Conservation (phyloP, 2,329 filamentous ascomycete species). For the Penicillium occitanis region DNA sequence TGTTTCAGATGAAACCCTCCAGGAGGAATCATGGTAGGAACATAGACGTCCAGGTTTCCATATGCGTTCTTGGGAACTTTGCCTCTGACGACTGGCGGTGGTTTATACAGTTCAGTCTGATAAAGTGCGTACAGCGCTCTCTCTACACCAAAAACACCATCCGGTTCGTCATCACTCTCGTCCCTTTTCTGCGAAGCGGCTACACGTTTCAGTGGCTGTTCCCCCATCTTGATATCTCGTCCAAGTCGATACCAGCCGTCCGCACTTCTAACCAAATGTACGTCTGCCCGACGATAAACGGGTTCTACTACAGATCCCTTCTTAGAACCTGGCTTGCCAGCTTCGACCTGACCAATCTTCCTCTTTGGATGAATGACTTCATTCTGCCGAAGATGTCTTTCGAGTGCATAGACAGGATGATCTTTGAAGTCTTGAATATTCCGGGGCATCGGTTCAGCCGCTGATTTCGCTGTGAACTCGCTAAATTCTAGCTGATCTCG, state of each 20-base stretch:
- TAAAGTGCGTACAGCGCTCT: constrained; percentile 59
- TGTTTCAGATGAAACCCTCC: constrained; percentile 60
- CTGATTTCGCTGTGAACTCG: constrained; percentile 69
- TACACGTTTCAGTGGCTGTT: constrained; percentile 79
- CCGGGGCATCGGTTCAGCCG: constrained; percentile 78
- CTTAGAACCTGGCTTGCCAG: constrained; percentile 41
- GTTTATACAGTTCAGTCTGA: constrained; percentile 69
- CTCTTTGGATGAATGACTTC: constrained; percentile 75
- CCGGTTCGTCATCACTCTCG: constrained; percentile 43
- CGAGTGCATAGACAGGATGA: constrained; percentile 79
- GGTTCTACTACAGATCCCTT: constrained; percentile 65
- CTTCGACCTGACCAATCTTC: constrained; percentile 74
- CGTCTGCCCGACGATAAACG: constrained; percentile 79
- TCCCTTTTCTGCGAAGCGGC: constrained; percentile 45
- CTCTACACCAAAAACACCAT: constrained; percentile 52
- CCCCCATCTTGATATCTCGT: constrained; percentile 71
- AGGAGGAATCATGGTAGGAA: constrained; percentile 62
- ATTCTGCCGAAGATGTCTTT: constrained; percentile 77
- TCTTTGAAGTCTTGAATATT: constrained; percentile 85
- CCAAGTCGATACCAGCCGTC: constrained; percentile 92
- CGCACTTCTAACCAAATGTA: constrained; percentile 72
- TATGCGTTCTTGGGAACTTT: constrained; percentile 64
- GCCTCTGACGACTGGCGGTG: constrained; percentile 73
- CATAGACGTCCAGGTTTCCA: constrained; percentile 64
- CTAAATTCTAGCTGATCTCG: constrained; percentile 81